Evolutionary conservation across 1,284 basidiomycete genomes (phyloP).

Genomic region (Agaricales sp.): DNA sequence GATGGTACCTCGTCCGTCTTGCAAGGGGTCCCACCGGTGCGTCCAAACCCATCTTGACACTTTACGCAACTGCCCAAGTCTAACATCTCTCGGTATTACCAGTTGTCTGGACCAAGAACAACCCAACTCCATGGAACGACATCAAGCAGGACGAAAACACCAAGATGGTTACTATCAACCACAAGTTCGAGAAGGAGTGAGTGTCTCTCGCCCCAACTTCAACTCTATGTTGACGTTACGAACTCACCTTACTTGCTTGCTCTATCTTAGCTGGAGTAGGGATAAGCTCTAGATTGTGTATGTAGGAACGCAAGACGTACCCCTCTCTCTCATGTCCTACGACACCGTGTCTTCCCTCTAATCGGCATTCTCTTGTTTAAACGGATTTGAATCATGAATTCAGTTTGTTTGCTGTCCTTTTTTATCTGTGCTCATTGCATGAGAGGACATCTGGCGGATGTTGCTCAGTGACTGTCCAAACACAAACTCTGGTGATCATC

Average conservation of each 20-base stretch:
- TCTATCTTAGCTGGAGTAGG: conserved; percentile 49
- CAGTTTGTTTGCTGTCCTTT: too few relatives aligned
- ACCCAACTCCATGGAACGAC: conserved; percentile 74
- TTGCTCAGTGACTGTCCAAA: too few relatives aligned
- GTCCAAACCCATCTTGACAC: conserved; percentile 15
- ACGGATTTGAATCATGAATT: too few relatives aligned
- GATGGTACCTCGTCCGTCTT: conserved; percentile 66
- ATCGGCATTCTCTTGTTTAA: too few relatives aligned
- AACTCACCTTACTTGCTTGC: conserved; percentile 9
- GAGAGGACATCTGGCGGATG: too few relatives aligned
- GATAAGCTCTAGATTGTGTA: conserved; percentile 57
- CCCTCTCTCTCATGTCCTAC: too few relatives aligned
- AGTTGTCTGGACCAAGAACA: conserved; percentile 76
- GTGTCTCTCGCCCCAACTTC: conserved; percentile 9
- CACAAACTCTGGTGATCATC: too few relatives aligned
- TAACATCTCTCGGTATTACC: conserved; percentile 3
- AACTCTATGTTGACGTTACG: too few relatives aligned
- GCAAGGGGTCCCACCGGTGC: conserved; percentile 60
- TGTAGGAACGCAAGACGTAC: too few relatives aligned
- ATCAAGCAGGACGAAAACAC: conserved; percentile 63
- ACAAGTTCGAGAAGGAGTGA: conserved; percentile 64
- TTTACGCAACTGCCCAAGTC: neutral
- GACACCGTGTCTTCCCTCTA: too few relatives aligned
- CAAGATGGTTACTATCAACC: conserved; percentile 59
- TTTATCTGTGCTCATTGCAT: too few relatives aligned